Base-by-base conservation (phyloP, 1,284 basidiomycete species). In the Singerocomus inundabilis region DNA sequence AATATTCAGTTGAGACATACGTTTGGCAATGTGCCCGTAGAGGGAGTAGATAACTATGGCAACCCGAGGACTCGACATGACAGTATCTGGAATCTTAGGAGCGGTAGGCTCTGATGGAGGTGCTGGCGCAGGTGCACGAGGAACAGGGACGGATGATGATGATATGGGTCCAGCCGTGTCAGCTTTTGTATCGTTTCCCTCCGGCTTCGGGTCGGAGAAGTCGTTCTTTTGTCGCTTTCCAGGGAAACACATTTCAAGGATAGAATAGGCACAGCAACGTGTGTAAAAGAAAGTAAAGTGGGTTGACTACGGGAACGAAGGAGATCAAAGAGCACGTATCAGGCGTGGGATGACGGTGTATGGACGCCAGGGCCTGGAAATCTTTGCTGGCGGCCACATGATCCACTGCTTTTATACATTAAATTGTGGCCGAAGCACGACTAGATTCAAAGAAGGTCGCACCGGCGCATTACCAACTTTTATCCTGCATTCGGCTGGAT, bases 21-120 rank as follows among this genome's bases (percentile, higher is more conserved):
- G 44, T 63, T 79, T 80, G 58, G 76, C 77, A 66, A 92, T 80
- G 71, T 93, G 91, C 58, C 89, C 89, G 67, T 88, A 93, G 71
- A 88, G 79, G 50, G 84, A 75, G 77, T 93, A 93, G 76, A 91
- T 85, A 61, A 91, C 70, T 61, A 93, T 90, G 50, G 86, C 90
- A 63, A 91, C 76, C 64, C 80, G 82, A 42, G 88, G 84, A 24
- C 61, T 24, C 1, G 68, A 56, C 59, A 58, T 61, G n/a, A 24
- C 49, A 15, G 31, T 32, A 36, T 49, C 29, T 25, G 41, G 7
- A 13, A 37, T n/a, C 16, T 47, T 24, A 37, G 46, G 21, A 11
- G 32, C 3, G 16, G 36, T 44, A 26, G 44, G 37, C 11, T 53
- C 36, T 21, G 44, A 46, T 11, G 48, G 33, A n/a, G 44, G 37